Evolutionary conservation across 441 rosid genomes (phyloP), one percentile per base, ranked within the genome.

Genomic region (Oxalis stricta): DNA sequence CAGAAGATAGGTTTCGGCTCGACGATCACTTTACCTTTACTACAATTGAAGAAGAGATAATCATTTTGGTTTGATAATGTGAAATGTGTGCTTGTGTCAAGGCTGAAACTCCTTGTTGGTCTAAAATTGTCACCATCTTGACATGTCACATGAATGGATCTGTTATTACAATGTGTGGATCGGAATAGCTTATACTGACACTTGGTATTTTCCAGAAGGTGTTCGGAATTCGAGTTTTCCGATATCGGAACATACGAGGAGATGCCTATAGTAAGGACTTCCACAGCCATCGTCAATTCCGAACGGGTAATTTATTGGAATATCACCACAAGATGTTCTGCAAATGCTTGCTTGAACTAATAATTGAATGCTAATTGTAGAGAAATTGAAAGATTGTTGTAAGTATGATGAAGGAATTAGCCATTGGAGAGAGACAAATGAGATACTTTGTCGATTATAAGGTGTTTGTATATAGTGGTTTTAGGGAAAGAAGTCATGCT

Each of bases 101-200:
- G 86, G 61, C 94, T 82, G 16, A 89, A 89, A 7, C 92, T 72
- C 38, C 89, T 69, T 1, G 96, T 82, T 0, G 86, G 73, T 7
- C 94, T 77, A 51, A 79, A 89, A 13, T 71, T 63, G 30, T 56
- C 64, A 0, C 84, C 66, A 32, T 85, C 98, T 41, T 57, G 64
- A 22, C 98, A 89, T 57, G 70, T 92, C 95, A 89, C 95, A 85
- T 85, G 46, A 64, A 85, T 2, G 84, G 86, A 63, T 85, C 98
- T 3, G 65, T 50, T 28, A 85, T 56, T 11, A 82, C 60, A 30
- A 85, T 46, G 55, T 89, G 95, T 10, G 96, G 92, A 52, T 85
- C 94, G 0, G 83, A 63, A 55, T 85, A 85, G 66, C 75, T 77
- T 37, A 89, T 75, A 61, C 73, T 66, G 6, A 70, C 3, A 84